Percentiles rank a stretch among this genome's conserved stretches.
Evolutionary conservation across 73 alveolate species (phyloP).

Genomic region (Breviolum minutum): DNA sequence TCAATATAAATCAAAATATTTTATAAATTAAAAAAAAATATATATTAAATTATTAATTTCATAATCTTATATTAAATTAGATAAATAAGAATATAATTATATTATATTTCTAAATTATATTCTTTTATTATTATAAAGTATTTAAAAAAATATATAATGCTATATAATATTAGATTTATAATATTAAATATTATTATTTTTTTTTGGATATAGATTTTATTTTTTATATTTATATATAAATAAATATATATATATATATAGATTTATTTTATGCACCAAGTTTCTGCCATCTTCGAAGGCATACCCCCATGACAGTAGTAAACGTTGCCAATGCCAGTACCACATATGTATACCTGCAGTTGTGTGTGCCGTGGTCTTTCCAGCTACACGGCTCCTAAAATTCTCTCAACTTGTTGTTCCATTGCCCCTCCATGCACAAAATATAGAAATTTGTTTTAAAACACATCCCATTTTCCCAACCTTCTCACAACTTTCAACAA

Average conservation of each 20-base stretch:
- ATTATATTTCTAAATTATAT: background rate
- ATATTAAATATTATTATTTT: too few relatives aligned
- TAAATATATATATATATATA: background rate
- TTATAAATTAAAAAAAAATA: background rate
- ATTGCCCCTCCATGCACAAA: too few relatives aligned
- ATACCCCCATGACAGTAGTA: constrained; percentile 23
- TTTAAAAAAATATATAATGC: background rate
- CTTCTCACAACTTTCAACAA: too few relatives aligned
- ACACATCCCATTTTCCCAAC: too few relatives aligned
- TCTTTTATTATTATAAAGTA: background rate
- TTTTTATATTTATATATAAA: background rate
- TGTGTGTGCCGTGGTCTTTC: background rate
- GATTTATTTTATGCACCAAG: background rate
- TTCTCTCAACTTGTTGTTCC: too few relatives aligned
- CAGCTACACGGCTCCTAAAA: background rate
- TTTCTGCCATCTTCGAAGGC: constrained; percentile 47
- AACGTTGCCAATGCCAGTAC: constrained; percentile 40
- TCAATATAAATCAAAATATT: background rate
- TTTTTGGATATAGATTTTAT: background rate
- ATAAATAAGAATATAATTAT: background rate
- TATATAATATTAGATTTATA: too few relatives aligned
- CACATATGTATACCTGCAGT: constrained; percentile 13
- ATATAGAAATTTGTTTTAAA: too few relatives aligned
- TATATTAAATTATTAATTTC: background rate
- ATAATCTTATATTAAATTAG: too few relatives aligned